Evolutionary conservation across 257 asterid species (phyloP).

Genomic region (Avicennia marina): DNA sequence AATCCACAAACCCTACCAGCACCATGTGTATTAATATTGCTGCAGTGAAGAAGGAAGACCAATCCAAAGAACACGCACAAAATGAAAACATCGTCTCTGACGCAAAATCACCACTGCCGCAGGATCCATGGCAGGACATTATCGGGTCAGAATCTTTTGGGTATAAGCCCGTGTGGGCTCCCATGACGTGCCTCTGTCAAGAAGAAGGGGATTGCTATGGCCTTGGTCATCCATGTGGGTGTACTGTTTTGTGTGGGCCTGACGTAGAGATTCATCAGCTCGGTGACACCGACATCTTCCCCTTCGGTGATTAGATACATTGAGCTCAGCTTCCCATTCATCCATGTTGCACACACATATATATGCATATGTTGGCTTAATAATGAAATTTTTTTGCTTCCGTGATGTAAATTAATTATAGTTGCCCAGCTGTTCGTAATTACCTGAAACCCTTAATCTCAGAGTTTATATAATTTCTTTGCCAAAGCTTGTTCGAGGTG

Average conservation of each 20-base stretch:
- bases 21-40: too few species aligned
- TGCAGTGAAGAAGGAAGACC: not conserved
- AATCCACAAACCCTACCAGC: not conserved
- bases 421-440: too few species aligned
- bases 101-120: conserved; percentile 22
- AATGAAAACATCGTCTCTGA: conserved; percentile 19
- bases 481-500: too few species aligned
- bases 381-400: too few species aligned
- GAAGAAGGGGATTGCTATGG: conserved; percentile 29
- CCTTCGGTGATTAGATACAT: conserved; percentile 3
- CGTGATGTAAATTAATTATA: too few species aligned
- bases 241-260: conserved; percentile 10
- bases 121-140: conserved; percentile 23
- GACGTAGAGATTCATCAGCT: conserved; percentile 26
- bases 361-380: too few species aligned
- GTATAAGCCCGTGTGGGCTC: not conserved
- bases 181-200: not conserved
- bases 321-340: too few species aligned
- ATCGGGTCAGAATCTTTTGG: not conserved
- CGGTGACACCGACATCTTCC: conserved; percentile 19
- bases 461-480: too few species aligned
- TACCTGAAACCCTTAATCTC: too few species aligned
- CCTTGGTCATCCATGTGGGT: conserved; percentile 15
- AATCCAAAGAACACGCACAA: not conserved
- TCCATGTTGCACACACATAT: too few species aligned